Conservation (phyloP, 2,329 filamentous ascomycete genomes). For the Pseudogymnoascus verrucosus region DNA sequence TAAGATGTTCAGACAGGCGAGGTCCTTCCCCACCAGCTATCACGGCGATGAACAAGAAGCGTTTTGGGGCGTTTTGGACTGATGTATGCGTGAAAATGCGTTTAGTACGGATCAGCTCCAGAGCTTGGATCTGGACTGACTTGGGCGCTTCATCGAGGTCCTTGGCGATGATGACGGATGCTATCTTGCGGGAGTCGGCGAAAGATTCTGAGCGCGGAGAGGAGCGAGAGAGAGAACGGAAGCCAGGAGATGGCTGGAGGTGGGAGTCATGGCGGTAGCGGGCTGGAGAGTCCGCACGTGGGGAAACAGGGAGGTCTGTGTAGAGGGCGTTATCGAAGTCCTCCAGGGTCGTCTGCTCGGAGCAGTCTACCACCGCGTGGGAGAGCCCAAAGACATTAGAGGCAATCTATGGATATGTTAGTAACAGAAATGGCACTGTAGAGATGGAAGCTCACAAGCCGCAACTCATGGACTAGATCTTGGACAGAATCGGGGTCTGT, state of each 20-base stretch:
- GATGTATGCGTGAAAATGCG: constrained; percentile 70
- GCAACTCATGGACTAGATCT: constrained; percentile 65
- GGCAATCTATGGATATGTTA: constrained; percentile 45
- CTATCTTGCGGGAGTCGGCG: constrained; percentile 50
- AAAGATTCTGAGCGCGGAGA: constrained; percentile 28
- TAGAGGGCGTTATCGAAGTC: constrained; percentile 70
- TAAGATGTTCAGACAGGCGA: constrained; percentile 51
- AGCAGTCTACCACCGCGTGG: constrained; percentile 64
- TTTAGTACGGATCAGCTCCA: constrained; percentile 70
- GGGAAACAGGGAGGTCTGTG: constrained; percentile 23
- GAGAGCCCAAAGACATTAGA: constrained; percentile 64
- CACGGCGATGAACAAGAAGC: constrained; percentile 75
- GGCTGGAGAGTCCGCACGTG: constrained; percentile 21
- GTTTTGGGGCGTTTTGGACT: constrained; percentile 64
- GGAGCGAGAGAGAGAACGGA: constrained; percentile 23
- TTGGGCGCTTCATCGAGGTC: constrained; percentile 68
- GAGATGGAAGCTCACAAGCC: constrained; percentile 43
- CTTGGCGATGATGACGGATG: constrained; percentile 75
- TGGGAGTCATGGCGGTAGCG: constrained; percentile 26
- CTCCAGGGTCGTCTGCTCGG: constrained; percentile 65
- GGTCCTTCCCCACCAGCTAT: constrained; percentile 44
- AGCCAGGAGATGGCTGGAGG: constrained; percentile 23
- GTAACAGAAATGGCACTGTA: not conserved
- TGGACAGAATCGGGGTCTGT: constrained; percentile 55
- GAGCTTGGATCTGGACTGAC: constrained; percentile 72